phyloP scores from a whole-genome alignment of 2,329 filamentous ascomycete species.

The Penicillium sumatraense region DNA sequence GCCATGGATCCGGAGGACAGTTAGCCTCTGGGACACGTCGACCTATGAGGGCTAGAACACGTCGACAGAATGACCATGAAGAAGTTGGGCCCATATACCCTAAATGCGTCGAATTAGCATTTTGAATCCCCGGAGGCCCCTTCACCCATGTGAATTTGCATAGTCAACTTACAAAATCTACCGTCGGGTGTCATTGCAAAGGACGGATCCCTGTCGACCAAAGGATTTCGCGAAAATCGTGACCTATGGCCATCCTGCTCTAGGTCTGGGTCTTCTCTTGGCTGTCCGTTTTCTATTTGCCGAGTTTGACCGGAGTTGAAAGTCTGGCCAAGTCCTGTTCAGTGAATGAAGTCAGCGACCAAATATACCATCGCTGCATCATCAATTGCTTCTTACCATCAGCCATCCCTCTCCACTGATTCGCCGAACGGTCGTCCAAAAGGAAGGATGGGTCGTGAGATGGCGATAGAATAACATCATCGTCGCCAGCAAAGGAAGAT shows the following conservation, averaged over 20 bases:
- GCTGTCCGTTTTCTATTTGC: background rate
- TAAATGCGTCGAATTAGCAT: constrained; percentile 12
- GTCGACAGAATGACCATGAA: constrained; percentile 43
- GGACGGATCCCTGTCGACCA: constrained; percentile 38
- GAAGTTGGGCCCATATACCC: constrained; percentile 44
- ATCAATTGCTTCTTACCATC: background rate
- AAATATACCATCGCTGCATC: background rate
- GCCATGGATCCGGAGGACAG: constrained; percentile 36
- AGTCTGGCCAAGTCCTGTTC: constrained; percentile 4
- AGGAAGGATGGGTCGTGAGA: constrained; percentile 6
- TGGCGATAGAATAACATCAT: constrained; percentile 4
- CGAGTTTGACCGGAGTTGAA: constrained; percentile 5
- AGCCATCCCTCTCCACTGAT: constrained; percentile 3
- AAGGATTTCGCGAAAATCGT: constrained; percentile 31
- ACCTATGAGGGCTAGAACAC: constrained; percentile 38
- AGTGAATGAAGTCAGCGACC: background rate
- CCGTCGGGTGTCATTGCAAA: constrained; percentile 36
- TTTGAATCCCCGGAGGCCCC: background rate
- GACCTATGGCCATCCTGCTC: constrained; percentile 20
- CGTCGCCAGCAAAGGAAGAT: constrained; percentile 2
- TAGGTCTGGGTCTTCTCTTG: constrained; percentile 4
- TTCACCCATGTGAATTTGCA: background rate
- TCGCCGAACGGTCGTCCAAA: constrained; percentile 1
- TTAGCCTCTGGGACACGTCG: constrained; percentile 38
- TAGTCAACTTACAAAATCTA: constrained; percentile 32